phyloP scores from a whole-genome alignment of 768 basidiomycete genomes.

The Xerocomellus intermedius region DNA sequence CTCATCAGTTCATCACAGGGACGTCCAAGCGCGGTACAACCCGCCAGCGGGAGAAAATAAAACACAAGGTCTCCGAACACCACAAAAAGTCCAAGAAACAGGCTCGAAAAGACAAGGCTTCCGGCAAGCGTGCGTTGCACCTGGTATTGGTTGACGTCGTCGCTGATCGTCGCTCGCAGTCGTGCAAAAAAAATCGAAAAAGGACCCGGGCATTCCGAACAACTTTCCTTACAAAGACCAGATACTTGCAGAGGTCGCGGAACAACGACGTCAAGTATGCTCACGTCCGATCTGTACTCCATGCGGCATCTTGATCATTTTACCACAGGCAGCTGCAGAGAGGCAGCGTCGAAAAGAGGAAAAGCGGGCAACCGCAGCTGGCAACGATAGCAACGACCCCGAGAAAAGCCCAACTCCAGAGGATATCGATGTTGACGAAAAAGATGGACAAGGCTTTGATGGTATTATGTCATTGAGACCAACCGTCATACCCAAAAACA shows the following conservation, averaged over 20 bases:
- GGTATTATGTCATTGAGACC: constrained; percentile 33
- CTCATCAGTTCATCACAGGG: constrained; percentile 45
- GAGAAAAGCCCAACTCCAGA: constrained; percentile 27
- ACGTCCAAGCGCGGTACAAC: constrained; percentile 81
- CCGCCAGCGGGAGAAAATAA: constrained; percentile 68
- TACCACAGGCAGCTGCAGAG: constrained; percentile 67
- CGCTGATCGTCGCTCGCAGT: constrained; percentile 8
- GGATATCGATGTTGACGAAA: constrained; percentile 30
- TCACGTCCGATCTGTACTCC: background rate
- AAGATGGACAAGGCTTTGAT: constrained; percentile 35
- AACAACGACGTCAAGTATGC: constrained; percentile 68
- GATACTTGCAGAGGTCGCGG: constrained; percentile 86
- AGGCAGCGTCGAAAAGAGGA: constrained; percentile 66
- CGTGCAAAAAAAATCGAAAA: constrained; percentile 48
- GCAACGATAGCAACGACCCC: constrained; percentile 24
- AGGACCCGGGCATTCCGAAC: constrained; percentile 93
- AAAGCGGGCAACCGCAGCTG: constrained; percentile 45
- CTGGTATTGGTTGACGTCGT: background rate
- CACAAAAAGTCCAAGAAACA: constrained; percentile 73
- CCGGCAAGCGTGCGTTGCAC: constrained; percentile 75
- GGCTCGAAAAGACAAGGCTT: constrained; percentile 67
- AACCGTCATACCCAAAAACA: background rate
- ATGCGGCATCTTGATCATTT: background rate
- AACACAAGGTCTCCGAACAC: constrained; percentile 73
- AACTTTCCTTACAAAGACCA: constrained; percentile 93